These are phyloP conservation scores for Penicillium sp. DNA, from an alignment of 2,329 filamentous ascomycete genomes.

Conservation along the genomic window DNA sequence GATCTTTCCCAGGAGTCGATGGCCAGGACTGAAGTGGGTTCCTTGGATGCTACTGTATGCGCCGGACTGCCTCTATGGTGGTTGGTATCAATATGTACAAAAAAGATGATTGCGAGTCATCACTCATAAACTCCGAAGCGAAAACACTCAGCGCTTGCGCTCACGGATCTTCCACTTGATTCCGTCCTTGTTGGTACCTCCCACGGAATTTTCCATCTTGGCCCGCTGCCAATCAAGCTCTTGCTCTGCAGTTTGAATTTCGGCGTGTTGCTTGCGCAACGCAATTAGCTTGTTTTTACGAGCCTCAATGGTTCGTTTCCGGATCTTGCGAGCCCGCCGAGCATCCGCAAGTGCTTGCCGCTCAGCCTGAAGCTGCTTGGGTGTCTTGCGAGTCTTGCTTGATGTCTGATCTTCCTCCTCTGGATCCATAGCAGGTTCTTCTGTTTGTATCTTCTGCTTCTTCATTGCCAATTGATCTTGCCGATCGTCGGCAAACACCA, in stretches of 20 bases:
- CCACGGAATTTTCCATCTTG: conserved; percentile 53
- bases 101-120: conserved; percentile 15
- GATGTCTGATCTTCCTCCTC: conserved; percentile 20
- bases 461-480: conserved; percentile 28
- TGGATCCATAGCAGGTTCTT: conserved; percentile 16
- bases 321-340: conserved; percentile 38
- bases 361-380: conserved; percentile 39
- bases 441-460: conserved; percentile 15
- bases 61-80: conserved; percentile 9
- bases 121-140: conserved; percentile 14
- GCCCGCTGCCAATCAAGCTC: conserved; percentile 53
- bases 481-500: conserved; percentile 35
- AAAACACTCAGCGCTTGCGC: conserved; percentile 45
- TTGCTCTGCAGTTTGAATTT: conserved; percentile 48
- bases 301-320: conserved; percentile 43
- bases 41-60: conserved; percentile 5
- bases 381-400: conserved; percentile 30
- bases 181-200: conserved; percentile 56
- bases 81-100: conserved; percentile 11
- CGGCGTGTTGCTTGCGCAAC: conserved; percentile 46
- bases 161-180: conserved; percentile 57
- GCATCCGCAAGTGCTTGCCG: conserved; percentile 32
- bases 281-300: conserved; percentile 44
- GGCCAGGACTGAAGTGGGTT: background rate
- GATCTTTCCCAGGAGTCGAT: background rate